Evolutionary conservation across 2,329 filamentous ascomycete species (phyloP).

Genomic region (Aspergillus ruber): DNA sequence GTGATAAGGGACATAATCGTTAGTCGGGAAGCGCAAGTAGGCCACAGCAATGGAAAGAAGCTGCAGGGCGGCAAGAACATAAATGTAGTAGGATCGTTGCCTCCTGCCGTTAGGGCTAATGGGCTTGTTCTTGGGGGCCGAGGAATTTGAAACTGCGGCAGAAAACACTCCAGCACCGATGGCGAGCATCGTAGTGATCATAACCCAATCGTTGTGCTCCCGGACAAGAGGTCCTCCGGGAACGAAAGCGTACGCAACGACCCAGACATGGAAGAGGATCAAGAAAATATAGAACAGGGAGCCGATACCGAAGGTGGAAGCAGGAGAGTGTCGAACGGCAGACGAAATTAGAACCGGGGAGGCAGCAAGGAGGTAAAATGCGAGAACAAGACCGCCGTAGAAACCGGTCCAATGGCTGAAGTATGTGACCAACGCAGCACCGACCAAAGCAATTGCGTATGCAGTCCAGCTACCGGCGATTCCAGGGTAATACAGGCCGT

Average conservation of each 20-base stretch:
- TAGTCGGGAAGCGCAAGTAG: conserved; percentile 84
- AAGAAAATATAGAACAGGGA: conserved; percentile 90
- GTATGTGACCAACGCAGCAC: conserved; percentile 70
- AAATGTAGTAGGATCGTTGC: conserved; percentile 62
- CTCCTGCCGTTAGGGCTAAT: conserved; percentile 37
- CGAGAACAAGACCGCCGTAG: conserved; percentile 69
- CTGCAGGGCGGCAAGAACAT: conserved; percentile 68
- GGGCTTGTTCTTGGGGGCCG: conserved; percentile 35
- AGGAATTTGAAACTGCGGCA: conserved; percentile 49
- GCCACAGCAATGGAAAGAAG: conserved; percentile 72
- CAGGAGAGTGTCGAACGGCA: conserved; percentile 70
- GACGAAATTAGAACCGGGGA: conserved; percentile 68
- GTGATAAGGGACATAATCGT: conserved; percentile 88
- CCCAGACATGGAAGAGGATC: conserved; percentile 97
- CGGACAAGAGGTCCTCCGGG: conserved; percentile 87
- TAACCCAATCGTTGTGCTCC: conserved; percentile 93
- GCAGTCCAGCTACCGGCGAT: conserved; percentile 71
- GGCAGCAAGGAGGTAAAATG: conserved; percentile 75
- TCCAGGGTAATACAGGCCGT: conserved; percentile 67
- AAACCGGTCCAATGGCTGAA: conserved; percentile 83
- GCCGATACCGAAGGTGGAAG: conserved; percentile 74
- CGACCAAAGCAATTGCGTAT: conserved; percentile 70
- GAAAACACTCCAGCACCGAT: conserved; percentile 83
- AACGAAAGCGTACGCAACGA: conserved; percentile 96
- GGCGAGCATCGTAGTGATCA: conserved; percentile 75